Evolutionary conservation across 495 filamentous ascomycete species (phyloP).

Genomic region (Echria macrotheca): DNA sequence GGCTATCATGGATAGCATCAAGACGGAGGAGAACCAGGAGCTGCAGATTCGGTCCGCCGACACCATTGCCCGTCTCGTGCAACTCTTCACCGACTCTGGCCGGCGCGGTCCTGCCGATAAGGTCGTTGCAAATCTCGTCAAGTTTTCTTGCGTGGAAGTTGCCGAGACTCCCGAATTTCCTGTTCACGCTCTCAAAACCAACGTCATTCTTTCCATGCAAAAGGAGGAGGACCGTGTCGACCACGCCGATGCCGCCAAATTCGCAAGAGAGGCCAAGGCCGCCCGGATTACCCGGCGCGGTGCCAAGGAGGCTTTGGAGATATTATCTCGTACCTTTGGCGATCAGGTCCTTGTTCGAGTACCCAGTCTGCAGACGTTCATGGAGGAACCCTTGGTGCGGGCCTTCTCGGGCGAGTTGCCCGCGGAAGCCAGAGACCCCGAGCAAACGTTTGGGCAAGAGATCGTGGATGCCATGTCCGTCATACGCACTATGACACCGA

Average conservation of each 20-base stretch:
- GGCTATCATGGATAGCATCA: slow-evolving; percentile 95
- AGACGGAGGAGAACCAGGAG: slow-evolving; percentile 86
- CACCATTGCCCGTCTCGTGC: slow-evolving; percentile 78
- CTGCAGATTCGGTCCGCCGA: slow-evolving; percentile 82
- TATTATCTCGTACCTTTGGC: slow-evolving; percentile 74
- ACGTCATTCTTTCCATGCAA: slow-evolving; percentile 79
- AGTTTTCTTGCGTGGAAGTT: slow-evolving; percentile 94
- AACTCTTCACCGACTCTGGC: slow-evolving; percentile 69
- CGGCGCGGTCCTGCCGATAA: slow-evolving; percentile 83
- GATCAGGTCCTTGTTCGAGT: slow-evolving; percentile 67
- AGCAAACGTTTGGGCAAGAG: slow-evolving; percentile 74
- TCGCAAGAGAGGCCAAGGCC: slow-evolving; percentile 76
- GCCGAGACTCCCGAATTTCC: slow-evolving; percentile 95
- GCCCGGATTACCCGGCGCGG: slow-evolving; percentile 85
- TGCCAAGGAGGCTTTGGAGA: slow-evolving; percentile 91
- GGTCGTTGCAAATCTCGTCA: slow-evolving; percentile 86
- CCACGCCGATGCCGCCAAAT: slow-evolving; percentile 81
- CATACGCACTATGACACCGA: slow-evolving; percentile 82
- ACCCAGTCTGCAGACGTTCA: slow-evolving; percentile 71
- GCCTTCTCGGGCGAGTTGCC: slow-evolving; percentile 72
- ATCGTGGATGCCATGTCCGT: slow-evolving; percentile 92
- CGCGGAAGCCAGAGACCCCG: slow-evolving; percentile 59
- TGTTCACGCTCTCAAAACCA: slow-evolving; percentile 65
- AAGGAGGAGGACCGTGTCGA: slow-evolving; percentile 97
- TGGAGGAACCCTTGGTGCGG: slow-evolving; percentile 70